Evolutionary conservation across 352 stramenopile genomes (phyloP), one percentile per base, ranked within the genome.

Genomic region (Globisporangium parvum): DNA sequence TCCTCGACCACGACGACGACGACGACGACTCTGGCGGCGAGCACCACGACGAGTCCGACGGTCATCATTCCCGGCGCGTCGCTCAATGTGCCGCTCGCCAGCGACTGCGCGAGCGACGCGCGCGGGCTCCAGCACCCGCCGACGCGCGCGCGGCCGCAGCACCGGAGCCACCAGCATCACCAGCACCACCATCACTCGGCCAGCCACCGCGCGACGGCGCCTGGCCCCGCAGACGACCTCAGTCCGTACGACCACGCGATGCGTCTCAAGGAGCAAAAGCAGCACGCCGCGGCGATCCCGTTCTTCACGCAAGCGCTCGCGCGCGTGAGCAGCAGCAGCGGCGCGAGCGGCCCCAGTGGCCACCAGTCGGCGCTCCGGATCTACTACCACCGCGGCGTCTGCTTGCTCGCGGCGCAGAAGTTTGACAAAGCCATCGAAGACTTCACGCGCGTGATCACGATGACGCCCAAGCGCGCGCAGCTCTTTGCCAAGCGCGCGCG

Each of bases 351-450:
- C 41, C 15, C 21, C 67, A 37, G 53, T 60, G 57, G 31, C 6
- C 61, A 72, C 40, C 42, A 59, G 21, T 66, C 67, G 33, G 70
- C 66, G 21, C 65, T 91, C 6, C 85, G 80, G 51, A 54, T 93
- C 17, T 78, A 79, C 51, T 75, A 80, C 51, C 70, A 91, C 28
- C 79, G 84, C 6, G 80, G 75, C 11, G 57, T 69, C 9, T 90
- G 80, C 57, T 85, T 73, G 55, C 48, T 92, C 18, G 57, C 62
- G 2, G 69, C 77, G 45, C 60, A 80, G 9, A 71, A 75, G 55
- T 92, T 77, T 57, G 68, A 83, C 45, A 58, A 69, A 6, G 81
- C 81, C 0, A 83, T 92, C 28, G 77, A 94, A 39, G 84, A 94
- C 62, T 72, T 90, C 17, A 83, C 77, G 2, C 51, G 60, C 18